Evolutionary conservation across 768 basidiomycete genomes (phyloP).

Genomic region (Cyclocybe aegerita): DNA sequence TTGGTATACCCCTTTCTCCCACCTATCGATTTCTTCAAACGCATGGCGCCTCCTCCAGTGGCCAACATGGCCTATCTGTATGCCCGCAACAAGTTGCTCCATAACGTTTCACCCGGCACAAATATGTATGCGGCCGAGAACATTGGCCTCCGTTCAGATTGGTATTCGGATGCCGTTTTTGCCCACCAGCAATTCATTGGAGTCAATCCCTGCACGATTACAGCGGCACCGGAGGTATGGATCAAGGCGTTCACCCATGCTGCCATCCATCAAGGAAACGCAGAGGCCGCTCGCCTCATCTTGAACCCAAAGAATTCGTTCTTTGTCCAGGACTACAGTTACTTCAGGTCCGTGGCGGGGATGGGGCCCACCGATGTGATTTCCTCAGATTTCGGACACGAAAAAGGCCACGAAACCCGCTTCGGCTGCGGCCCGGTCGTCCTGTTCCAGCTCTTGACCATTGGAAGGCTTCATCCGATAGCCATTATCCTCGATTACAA

Average conservation of each 20-base stretch:
- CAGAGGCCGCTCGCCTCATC: conserved; percentile 13
- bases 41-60: too few relatives aligned
- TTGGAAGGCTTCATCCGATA: conserved; percentile 26
- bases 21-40: too few relatives aligned
- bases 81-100: too few relatives aligned
- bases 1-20: too few relatives aligned
- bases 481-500: conserved; percentile 30
- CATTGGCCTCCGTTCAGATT: conserved; percentile 27
- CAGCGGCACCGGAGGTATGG: conserved; percentile 18
- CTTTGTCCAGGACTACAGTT: conserved; percentile 24
- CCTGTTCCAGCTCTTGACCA: conserved; percentile 23
- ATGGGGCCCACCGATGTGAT: conserved; percentile 1
- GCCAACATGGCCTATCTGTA: too few relatives aligned
- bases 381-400: not conserved
- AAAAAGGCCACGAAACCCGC: conserved; percentile 3
- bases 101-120: too few relatives aligned
- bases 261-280: conserved; percentile 12
- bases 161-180: conserved; percentile 32
- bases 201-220: conserved; percentile 26
- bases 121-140: conserved; percentile 23
- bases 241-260: conserved; percentile 17
- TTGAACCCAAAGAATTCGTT: conserved; percentile 9
- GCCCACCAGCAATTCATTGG: conserved; percentile 30
- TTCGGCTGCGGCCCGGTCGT: conserved; percentile 26
- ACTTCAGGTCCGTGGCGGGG: conserved; percentile 20